A percentile compares a stretch with the other conserved stretches of the same genome.
Evolutionary conservation across 805 yeast genomes (phyloP).

Genomic region (Saccharomycopsis selenospora): DNA sequence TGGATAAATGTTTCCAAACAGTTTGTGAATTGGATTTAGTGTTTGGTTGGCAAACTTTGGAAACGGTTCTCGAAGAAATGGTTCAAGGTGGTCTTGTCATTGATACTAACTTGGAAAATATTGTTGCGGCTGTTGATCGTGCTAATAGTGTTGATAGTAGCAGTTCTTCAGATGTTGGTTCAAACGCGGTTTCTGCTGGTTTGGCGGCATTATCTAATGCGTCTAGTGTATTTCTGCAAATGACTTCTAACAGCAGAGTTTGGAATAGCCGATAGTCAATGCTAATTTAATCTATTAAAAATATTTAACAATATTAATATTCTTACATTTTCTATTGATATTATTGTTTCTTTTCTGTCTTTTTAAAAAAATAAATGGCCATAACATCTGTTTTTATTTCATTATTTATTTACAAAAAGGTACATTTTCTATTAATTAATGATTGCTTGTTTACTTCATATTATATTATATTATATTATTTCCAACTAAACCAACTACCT

Average conservation of each 20-base stretch:
- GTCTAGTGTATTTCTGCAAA: constrained; percentile 24
- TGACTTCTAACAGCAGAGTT: constrained; percentile 21
- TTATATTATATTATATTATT: no score
- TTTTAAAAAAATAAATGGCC: no score
- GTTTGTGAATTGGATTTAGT: constrained; percentile 95
- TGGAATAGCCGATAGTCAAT: constrained; percentile 25
- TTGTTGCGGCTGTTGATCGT: constrained; percentile 75
- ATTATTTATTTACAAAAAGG: no score
- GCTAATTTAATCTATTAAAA: no score
- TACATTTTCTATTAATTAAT: no score
- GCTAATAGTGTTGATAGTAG: constrained; percentile 36
- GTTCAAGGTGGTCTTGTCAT: constrained; percentile 98
- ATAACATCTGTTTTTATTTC: no score
- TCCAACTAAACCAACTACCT: constrained; percentile 28
- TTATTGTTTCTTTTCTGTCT: no score
- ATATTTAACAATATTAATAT: no score
- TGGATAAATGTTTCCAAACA: constrained; percentile 86
- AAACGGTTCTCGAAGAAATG: constrained; percentile 84
- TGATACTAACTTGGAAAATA: constrained; percentile 76
- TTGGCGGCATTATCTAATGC: constrained; percentile 29
- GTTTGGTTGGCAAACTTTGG: constrained; percentile 97
- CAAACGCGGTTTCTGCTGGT: constrained; percentile 26
- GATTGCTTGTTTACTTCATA: no score
- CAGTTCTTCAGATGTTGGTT: constrained; percentile 5
- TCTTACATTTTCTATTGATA: no score